Percentiles rank a stretch among this genome's conserved stretches.
These are phyloP conservation scores for Vararia minispora DNA, from an alignment of 768 basidiomycete species.

Conservation along the genomic window DNA sequence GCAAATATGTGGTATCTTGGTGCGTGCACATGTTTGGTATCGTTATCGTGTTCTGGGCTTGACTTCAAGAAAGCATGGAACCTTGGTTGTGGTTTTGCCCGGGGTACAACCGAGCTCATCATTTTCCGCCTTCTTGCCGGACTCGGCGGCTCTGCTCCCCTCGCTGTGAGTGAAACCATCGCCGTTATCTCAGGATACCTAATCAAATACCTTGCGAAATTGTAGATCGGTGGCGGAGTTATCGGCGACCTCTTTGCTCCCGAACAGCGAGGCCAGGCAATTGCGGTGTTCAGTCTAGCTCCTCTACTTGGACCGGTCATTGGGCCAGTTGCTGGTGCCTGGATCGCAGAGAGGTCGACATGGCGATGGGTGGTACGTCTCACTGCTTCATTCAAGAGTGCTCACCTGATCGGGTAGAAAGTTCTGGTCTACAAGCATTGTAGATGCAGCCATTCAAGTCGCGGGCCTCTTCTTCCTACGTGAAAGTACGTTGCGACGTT, in stretches of 20 bases:
- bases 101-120: constrained; percentile 44
- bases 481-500: constrained; percentile 58
- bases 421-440: constrained; percentile 64
- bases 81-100: constrained; percentile 46
- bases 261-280: constrained; percentile 55
- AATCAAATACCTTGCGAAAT: not conserved
- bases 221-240: constrained; percentile 47
- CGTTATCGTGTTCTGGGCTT: not conserved
- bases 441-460: constrained; percentile 41
- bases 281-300: constrained; percentile 53
- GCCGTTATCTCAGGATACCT: not conserved
- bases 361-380: constrained; percentile 64
- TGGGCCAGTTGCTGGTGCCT: constrained; percentile 55
- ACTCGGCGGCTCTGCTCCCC: constrained; percentile 61
- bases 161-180: constrained; percentile 27
- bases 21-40: constrained; percentile 18
- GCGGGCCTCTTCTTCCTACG: constrained; percentile 44
- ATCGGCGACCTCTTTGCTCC: constrained; percentile 51
- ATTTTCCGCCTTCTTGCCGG: constrained; percentile 62
- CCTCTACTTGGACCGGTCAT: constrained; percentile 57
- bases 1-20: constrained; percentile 61
- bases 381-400: not conserved
- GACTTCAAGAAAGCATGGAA: constrained; percentile 37
- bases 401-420: constrained; percentile 14
- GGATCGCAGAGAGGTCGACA: constrained; percentile 50